Evolutionary conservation across 177 flowering plant species (phyloP), one percentile per base, ranked within the genome.

Genomic region (Vitis hybrid): DNA sequence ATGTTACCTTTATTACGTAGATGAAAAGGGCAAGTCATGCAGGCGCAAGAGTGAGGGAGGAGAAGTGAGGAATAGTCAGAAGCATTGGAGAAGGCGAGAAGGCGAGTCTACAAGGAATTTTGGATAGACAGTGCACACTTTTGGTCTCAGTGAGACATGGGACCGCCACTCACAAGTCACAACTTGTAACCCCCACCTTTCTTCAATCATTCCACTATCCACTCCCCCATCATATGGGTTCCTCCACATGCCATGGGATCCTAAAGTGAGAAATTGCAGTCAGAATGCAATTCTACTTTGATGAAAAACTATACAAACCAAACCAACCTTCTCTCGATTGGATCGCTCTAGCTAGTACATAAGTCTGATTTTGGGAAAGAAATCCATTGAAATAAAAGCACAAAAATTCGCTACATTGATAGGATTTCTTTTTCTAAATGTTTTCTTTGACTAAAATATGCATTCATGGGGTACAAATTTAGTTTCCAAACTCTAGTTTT

Each of bases 21-120:
- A 54, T 79, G 87, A 84, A 80, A 84, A 73, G 79, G 79, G 80
- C 84, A 81, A 70, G 78, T 76, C 83, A 71, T 61, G 81, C 81
- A 77, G 80, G 86, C 84, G 74, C 67, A 54, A 18, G 73, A 31
- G 59, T 55, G 28, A 18, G 62, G 9, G 67, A 31, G 15, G 28
- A 4, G 31, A 28, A 28, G 31, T 28, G 31, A 28, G 31, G 4
- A 63, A 14, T 51, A 62, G 50, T 67, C 17, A 64, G 54, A 38
- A 64, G 61, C 60, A 2, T 53, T 9, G 63, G 60, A 31, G 47
- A 17, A 52, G 52, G 60, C 38, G 54, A 64, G 51, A 4, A 68
- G 11, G 1, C 12, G 20, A 28, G 17, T 10, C 3, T 52, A 54
- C 19, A 59, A 20, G 50, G 73, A 70, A 44, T 66, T 58, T 18